Evolutionary conservation across 768 basidiomycete genomes (phyloP), one percentile per base, ranked within the genome.

Genomic region (Pleurotus tuber-regium): DNA sequence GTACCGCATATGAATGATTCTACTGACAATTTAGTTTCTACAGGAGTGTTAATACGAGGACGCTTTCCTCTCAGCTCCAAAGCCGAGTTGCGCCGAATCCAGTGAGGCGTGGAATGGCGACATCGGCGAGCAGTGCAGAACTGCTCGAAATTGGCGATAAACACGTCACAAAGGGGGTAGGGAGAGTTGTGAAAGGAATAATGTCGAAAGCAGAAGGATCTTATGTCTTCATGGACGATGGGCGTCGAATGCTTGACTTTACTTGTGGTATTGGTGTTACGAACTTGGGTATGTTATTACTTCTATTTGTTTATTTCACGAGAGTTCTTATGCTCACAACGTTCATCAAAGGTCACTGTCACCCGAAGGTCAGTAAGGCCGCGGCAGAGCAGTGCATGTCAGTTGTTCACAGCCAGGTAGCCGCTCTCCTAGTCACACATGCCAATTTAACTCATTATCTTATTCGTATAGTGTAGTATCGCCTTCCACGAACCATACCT

Each of bases 211-310:
- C 84, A 36, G 73, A 82, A 58, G 91, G 92, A 11, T 83, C 87
- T 1, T 89, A 88, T 57, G 79, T 92, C 49, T 70, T 71, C 24
- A 83, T 86, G 50, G 78, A 84, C 24, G 86, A 92, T 56, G 93
- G 91, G 2, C 75, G 79, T 52, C 79, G 74, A 59, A 63, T 89
- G 62, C 74, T 97, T 43, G 94, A 97, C 65, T 94, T 95, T 61
- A 92, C 88, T 9, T 80, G 80, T 60, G 93, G 93, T 8, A 95
- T 92, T 57, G 91, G 89, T 24, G 93, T 96, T 2, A 89, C 90
- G 1, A 85, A 82, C 65, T 76, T 95, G 14, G 92, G 90, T 88
- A 52, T 61, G 24, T 23, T 11, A 2, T n/a, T n/a, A n/a, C 11
- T 49, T 38, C 28, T 11, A n/a, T 23, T 44, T 16, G 40, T 42